Evolutionary conservation across 2,329 filamentous ascomycete species (phyloP), one percentile per base, ranked within the genome.

Genomic region (Geosmithia putterillii): DNA sequence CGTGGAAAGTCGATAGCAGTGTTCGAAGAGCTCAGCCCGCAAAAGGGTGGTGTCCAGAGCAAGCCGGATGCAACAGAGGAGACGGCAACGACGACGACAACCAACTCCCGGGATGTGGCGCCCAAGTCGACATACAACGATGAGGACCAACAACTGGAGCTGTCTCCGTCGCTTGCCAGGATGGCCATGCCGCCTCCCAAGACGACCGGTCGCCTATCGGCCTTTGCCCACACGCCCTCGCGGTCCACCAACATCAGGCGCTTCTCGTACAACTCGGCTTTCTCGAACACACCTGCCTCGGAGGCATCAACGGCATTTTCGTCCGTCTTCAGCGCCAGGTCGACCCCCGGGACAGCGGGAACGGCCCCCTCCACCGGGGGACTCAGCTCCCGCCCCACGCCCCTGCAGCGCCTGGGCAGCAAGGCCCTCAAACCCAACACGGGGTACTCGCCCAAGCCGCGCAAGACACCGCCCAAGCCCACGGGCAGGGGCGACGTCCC

Each of bases 391-490:
- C 52, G 64, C 45, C 57, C 67, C 50, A 76, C 74, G 0, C 73
- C 74, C 3, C 58, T 78, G 4, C 71, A 77, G 47, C 69, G 73
- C 38, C 63, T 78, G 23, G 70, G 71, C 15, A 63, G 61, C 25
- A 64, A 62, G 46, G 73, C 73, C 1, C 46, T 57, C 41, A n/a
- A n/a, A n/a, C n/a, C n/a, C n/a, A 56, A 49, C 32, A 42, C 42
- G 1, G 46, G 52, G 20, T 47, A 50, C 46, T 57, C 59, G 8
- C 56, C 58, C n/a, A 56, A 55, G 47, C 50, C 57, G 5, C 54
- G 52, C 36, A 44, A 51, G 41, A 32, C 28, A 3, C 39, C 35
- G 41, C 17, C 44, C 44, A n/a, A 42, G 45, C 39, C 47, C 39
- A 14, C 15, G 39, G 28, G 45, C 44, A 25, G 4, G 8, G 55